A percentile compares a stretch with the other conserved stretches of the same genome.
These are phyloP conservation scores for Saccharomyces hybrid DNA, from an alignment of 1,139 yeast species.

Conservation along the genomic window DNA sequence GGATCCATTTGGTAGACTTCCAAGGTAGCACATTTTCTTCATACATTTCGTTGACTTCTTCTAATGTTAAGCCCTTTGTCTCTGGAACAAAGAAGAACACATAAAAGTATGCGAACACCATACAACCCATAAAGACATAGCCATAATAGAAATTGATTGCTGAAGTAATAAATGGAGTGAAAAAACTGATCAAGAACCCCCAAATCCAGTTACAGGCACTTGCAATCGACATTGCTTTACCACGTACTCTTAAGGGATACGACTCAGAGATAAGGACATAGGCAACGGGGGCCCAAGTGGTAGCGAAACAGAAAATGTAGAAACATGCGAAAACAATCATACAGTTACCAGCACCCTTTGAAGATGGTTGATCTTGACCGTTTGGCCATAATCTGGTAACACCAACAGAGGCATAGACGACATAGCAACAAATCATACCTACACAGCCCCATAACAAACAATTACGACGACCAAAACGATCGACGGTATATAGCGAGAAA, in stretches of 20 bases:
- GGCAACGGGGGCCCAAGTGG: slow-evolving; percentile 79
- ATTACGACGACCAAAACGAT: slow-evolving; percentile 58
- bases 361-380: slow-evolving; percentile 43
- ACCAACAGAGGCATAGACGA: slow-evolving; percentile 60
- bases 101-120: slow-evolving; percentile 49
- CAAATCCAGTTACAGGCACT: slow-evolving; percentile 66
- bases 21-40: slow-evolving; percentile 36
- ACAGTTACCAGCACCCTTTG: slow-evolving; percentile 55
- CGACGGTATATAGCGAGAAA: slow-evolving; percentile 56
- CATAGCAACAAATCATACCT: slow-evolving; percentile 55
- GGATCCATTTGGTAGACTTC: slow-evolving; percentile 33
- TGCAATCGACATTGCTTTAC: slow-evolving; percentile 69
- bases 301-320: slow-evolving; percentile 71
- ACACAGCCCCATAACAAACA: slow-evolving; percentile 55
- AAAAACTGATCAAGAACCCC: slow-evolving; percentile 69
- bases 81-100: slow-evolving; percentile 60
- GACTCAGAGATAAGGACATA: slow-evolving; percentile 66
- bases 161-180: slow-evolving; percentile 59
- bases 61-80: slow-evolving; percentile 61
- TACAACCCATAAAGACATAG: slow-evolving; percentile 67
- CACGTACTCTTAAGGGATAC: slow-evolving; percentile 68
- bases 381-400: slow-evolving; percentile 51
- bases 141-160: slow-evolving; percentile 43
- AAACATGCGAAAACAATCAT: slow-evolving; percentile 72
- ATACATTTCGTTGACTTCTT: slow-evolving; percentile 60